Conservation (phyloP, 2,329 filamentous ascomycete genomes). For the Rhynchosporium agropyri region DNA sequence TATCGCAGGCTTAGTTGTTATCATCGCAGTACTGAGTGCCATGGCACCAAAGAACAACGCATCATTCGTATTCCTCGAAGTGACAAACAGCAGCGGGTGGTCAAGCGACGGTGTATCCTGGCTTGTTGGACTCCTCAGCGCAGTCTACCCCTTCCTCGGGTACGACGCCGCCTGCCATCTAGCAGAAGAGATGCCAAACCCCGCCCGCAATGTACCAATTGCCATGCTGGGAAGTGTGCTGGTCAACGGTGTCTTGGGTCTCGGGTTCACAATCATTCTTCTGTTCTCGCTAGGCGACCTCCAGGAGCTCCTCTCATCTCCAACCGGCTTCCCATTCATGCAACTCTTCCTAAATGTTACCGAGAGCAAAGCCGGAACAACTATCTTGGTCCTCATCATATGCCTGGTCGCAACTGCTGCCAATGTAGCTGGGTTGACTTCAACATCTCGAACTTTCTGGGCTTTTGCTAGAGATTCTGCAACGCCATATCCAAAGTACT, state of each 20-base stretch:
- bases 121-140: conserved; percentile 49
- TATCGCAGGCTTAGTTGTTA: conserved; percentile 48
- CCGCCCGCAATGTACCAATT: conserved; percentile 46
- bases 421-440: conserved; percentile 49
- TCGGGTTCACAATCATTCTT: conserved; percentile 48
- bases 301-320: conserved; percentile 45
- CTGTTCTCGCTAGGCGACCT: conserved; percentile 49
- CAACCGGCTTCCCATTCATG: conserved; percentile 50
- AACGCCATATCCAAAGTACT: conserved; percentile 43
- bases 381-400: conserved; percentile 47
- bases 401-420: conserved; percentile 51
- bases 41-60: conserved; percentile 50
- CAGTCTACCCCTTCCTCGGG: conserved; percentile 46
- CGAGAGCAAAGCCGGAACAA: conserved; percentile 45
- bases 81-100: conserved; percentile 51
- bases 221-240: conserved; percentile 50
- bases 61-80: conserved; percentile 49
- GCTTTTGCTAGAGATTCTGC: conserved; percentile 52
- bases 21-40: conserved; percentile 44
- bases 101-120: conserved; percentile 49
- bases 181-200: conserved; percentile 51
- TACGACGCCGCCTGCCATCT: conserved; percentile 52
- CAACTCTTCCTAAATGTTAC: conserved; percentile 50
- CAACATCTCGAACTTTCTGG: conserved; percentile 48
- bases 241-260: conserved; percentile 51